A percentile compares a stretch with the other conserved stretches of the same genome.
phyloP scores from a whole-genome alignment of 148 eudicot species.

The Vaccinium macrocarpon region DNA sequence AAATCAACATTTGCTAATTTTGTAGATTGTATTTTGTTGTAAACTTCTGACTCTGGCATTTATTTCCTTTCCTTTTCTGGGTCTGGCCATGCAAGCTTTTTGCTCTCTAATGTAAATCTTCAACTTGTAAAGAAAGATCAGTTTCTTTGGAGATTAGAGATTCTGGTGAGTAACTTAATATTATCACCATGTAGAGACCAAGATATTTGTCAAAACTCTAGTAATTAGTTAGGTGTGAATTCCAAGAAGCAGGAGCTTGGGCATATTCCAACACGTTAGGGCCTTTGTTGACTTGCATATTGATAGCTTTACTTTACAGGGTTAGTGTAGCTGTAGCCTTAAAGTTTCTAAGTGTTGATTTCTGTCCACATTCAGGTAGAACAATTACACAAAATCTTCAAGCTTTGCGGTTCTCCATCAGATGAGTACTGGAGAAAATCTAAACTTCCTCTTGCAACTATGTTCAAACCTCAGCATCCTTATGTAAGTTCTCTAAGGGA shows the following conservation, averaged over 20 bases:
- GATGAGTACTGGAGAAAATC: slow-evolving; percentile 75
- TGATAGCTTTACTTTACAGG: neutral
- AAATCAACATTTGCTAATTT: neutral
- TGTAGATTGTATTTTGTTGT: neutral
- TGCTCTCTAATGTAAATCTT: neutral
- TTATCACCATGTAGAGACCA: neutral
- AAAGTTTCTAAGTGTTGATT: neutral
- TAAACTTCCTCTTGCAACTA: slow-evolving; percentile 67
- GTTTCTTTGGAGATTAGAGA: slow-evolving; percentile 11
- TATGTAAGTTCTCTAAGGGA: slow-evolving; percentile 68
- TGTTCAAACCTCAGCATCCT: slow-evolving; percentile 85
- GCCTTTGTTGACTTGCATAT: neutral
- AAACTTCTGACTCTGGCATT: neutral
- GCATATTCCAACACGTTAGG: neutral
- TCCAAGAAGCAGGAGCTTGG: neutral
- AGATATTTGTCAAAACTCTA: neutral
- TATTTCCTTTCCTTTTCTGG: neutral
- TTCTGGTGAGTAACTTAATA: neutral
- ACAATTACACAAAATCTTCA: slow-evolving; percentile 89
- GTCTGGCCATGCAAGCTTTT: neutral
- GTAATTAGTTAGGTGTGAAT: neutral
- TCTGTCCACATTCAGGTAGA: slow-evolving; percentile 55
- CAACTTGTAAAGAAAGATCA: neutral
- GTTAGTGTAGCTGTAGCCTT: neutral
- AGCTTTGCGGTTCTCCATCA: slow-evolving; percentile 83